Base-by-base conservation (phyloP, 228 moss, liverwort and hornwort species). In the Sphagnum magellanicum region DNA sequence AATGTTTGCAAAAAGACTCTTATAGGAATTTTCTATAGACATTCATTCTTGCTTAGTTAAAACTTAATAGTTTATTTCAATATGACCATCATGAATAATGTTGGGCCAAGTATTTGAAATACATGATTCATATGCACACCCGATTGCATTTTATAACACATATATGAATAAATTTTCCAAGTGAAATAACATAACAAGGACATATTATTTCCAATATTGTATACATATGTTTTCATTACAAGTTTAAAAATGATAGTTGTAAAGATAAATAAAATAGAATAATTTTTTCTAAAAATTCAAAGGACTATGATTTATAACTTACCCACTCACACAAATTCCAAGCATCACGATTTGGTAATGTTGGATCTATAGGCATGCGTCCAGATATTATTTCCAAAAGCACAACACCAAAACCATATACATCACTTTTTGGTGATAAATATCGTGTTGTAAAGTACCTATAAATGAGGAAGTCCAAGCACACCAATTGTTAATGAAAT, bases 361-460 rank as follows among this genome's bases (percentile, higher is more conserved):
- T 17, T n/a, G n/a, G 61, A 50, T 79, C 60, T 4, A 74, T 14
- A 57, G 79, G 61, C 68, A 46, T 65, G n/a, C 69, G 63, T 5
- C 69, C 76, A 0, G 72, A 9, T 5, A 76, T 47, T 11, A 79
- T 51, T 61, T 79, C 79, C 13, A 79, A 75, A 52, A 75, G 60
- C 48, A 79, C 76, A 58, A 79, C 50, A 63, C 79, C 79, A 50
- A 76, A 75, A 16, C 79, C 75, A 16, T 65, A 76, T 6, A 79
- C 69, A 51, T 79, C 79, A 50, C 76, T 79, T 71, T 79, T 79
- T 6, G 72, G 70, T 5, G 72, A 72, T 64, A 79, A 66, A 10
- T 12, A 59, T 52, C 68, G 55, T 11, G 75, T 47, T 7, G 52
- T 6, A 32, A 32, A 64, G 64, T 75, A 79, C 64, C 75, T 79